A percentile compares a stretch with the other conserved stretches of the same genome.
Conservation (phyloP, 257 asterid genomes). For the Verbena officinalis region DNA sequence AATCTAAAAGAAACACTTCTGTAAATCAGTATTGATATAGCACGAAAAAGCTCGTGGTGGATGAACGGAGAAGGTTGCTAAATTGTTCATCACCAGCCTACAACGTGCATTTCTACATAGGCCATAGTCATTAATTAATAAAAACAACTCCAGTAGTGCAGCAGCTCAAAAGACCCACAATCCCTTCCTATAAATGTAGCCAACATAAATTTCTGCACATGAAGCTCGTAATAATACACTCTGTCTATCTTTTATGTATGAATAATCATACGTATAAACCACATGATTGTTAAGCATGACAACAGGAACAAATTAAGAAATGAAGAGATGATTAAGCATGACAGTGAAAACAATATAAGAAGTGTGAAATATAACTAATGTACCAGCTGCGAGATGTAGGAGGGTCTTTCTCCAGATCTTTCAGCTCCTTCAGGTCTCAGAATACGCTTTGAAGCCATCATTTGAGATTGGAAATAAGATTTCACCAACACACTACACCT, state of each 20-base stretch:
- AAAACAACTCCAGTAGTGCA: background rate
- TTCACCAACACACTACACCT: constrained; percentile 1
- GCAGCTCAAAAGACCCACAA: background rate
- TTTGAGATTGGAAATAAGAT: no score
- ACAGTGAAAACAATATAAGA: background rate
- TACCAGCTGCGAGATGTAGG: constrained; percentile 42
- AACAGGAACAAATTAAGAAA: background rate
- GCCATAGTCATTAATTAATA: background rate
- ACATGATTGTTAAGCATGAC: background rate
- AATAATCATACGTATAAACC: background rate
- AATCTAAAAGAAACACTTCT: background rate
- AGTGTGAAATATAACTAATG: background rate
- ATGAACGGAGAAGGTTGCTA: background rate
- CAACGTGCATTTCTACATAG: background rate
- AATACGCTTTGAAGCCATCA: constrained; percentile 47
- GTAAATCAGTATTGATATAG: background rate
- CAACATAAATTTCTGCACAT: no score
- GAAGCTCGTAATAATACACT: background rate
- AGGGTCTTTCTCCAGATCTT: constrained; percentile 45
- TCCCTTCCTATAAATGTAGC: background rate
- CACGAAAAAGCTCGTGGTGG: background rate
- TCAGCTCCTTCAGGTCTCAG: constrained; percentile 44
- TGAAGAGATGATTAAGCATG: no score
- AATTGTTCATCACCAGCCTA: background rate
- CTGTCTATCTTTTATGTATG: no score